Base-by-base conservation (phyloP, 306 rosid species). In the Quercus parvula region DNA sequence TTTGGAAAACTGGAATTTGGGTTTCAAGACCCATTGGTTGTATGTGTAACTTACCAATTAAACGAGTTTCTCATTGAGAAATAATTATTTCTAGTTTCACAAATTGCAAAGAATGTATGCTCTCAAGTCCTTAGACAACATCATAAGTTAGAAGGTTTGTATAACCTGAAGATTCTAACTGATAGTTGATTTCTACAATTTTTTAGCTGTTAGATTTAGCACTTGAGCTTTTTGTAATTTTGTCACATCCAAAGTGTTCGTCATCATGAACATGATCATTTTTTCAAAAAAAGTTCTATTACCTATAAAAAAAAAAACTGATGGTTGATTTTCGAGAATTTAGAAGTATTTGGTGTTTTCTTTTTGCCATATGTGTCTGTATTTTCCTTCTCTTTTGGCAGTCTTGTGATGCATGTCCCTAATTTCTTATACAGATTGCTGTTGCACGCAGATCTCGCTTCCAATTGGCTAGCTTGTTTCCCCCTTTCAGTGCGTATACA, bases 401-500 rank as follows among this genome's bases (percentile, higher is more conserved):
- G 58, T 18, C 64, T 49, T 61, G 67, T 61, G 69, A 7, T 75
- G 55, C 67, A 67, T 55, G 27, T 56, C 73, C 49, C 22, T 61
- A 59, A 33, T 84, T 69, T 80, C 85, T 80, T 52, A 64, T 56
- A 51, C 41, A 20, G 27, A 76, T 31, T 88, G 88, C 49, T 72
- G 69, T 56, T 82, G 70, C 75, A 5, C 87, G 87, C 96, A 95
- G 99, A 95, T 80, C 84, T 95, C 85, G 94, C 98, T 70, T 78
- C 96, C 68, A 88, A 86, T 76, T 95, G 99, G 99, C 84, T 92
- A 79, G 89, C 88, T 18, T 92, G 98, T 83, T 89, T 95, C 81
- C 92, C 98, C 78, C 56, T 91, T 70, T 82, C 90, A 22, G 97
- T 91, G 0, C 86, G 87, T 76, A 89, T 89, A 79, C 83, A 88